Percentiles rank a stretch among this genome's conserved stretches.
Conservation (phyloP, 139 green algal species). For the Haematococcus lacustris region DNA sequence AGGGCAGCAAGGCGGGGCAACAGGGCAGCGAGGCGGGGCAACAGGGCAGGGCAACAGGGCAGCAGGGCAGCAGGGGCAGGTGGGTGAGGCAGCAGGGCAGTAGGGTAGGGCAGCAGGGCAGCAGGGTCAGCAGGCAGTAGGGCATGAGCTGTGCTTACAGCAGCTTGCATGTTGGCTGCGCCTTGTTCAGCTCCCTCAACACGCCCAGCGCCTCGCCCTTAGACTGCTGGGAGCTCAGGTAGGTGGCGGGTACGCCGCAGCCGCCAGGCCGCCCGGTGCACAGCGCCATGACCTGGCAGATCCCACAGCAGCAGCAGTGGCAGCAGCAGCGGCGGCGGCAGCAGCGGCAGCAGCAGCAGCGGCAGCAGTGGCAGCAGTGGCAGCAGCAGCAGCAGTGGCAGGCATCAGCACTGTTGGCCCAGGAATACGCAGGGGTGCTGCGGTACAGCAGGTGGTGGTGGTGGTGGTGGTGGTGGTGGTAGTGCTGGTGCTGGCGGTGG, state of each 20-base stretch:
- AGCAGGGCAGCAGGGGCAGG: no score
- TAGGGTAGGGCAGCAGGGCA: no score
- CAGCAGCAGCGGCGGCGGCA: background rate
- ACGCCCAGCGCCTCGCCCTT: constrained; percentile 41
- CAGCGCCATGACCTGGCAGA: constrained; percentile 52
- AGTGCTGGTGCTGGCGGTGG: background rate
- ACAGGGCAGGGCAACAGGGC: no score
- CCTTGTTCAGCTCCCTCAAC: constrained; percentile 64
- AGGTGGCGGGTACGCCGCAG: constrained; percentile 63
- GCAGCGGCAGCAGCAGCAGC: background rate
- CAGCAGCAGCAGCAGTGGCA: background rate
- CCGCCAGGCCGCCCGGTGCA: constrained; percentile 29
- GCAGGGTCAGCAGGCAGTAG: no score
- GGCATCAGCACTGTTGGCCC: background rate
- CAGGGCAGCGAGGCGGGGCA: no score
- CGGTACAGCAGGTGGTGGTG: background rate
- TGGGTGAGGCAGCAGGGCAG: no score
- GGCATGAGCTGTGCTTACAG: no score
- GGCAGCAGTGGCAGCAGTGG: background rate
- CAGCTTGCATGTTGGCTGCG: constrained; percentile 49
- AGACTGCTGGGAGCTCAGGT: constrained; percentile 67
- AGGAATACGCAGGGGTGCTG: background rate
- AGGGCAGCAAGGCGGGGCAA: no score
- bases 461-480: background rate
- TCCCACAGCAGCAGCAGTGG: background rate